Conservation (phyloP, 306 rosid species). For the Delonix regia region DNA sequence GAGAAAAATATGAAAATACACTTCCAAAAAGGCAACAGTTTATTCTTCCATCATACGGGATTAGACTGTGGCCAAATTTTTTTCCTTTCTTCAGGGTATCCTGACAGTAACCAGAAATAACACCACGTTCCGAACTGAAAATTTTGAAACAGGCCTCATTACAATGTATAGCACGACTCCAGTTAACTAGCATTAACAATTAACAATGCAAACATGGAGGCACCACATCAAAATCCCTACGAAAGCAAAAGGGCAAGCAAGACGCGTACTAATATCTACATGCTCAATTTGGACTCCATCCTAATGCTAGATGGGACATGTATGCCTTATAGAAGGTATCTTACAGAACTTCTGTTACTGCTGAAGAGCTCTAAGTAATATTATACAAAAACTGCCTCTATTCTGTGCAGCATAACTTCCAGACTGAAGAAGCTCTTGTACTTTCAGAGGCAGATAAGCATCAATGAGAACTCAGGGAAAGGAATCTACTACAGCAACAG, state of each 20-base stretch:
- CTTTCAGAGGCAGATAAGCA: slow-evolving; percentile 10
- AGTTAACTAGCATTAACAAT: slow-evolving; percentile 1
- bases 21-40: neutral
- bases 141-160: slow-evolving; percentile 19
- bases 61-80: neutral
- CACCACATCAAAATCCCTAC: slow-evolving; percentile 28
- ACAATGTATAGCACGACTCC: slow-evolving; percentile 19
- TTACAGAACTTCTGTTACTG: slow-evolving; percentile 35
- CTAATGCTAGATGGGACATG: slow-evolving; percentile 25
- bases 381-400: slow-evolving; percentile 51
- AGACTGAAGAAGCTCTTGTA: slow-evolving; percentile 34
- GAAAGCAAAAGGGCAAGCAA: slow-evolving; percentile 8
- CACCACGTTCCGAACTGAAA: slow-evolving; percentile 2
- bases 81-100: neutral
- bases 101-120: neutral
- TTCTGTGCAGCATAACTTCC: slow-evolving; percentile 39
- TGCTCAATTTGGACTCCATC: slow-evolving; percentile 24
- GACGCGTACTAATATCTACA: slow-evolving; percentile 39
- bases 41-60: slow-evolving; percentile 9
- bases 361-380: slow-evolving; percentile 46
- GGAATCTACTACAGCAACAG: slow-evolving; percentile 39
- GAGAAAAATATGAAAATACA: neutral
- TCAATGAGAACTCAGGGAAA: slow-evolving; percentile 21
- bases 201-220: neutral
- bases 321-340: slow-evolving; percentile 29